These are phyloP conservation scores for Adenanthera pavonina DNA, from an alignment of 306 rosid genomes.

Conservation along the genomic window DNA sequence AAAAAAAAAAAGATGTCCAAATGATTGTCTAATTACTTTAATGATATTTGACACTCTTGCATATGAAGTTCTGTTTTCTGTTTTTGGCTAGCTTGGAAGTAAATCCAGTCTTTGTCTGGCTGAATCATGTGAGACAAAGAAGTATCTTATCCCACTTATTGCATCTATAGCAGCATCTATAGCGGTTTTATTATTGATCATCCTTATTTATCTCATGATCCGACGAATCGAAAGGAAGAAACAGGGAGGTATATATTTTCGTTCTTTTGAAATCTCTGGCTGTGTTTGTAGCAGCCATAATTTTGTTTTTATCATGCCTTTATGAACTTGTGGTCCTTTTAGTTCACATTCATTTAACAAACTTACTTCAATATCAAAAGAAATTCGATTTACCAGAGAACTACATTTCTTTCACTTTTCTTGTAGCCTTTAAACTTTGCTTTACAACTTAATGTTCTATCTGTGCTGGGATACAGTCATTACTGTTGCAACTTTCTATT, in stretches of 20 bases:
- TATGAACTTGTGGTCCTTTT: background rate
- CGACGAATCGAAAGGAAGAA: constrained; percentile 19
- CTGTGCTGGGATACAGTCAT: background rate
- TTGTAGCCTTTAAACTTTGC: background rate
- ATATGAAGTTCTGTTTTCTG: background rate
- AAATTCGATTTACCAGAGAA: background rate
- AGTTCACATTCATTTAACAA: background rate
- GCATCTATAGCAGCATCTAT: constrained; percentile 20
- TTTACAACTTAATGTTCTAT: background rate
- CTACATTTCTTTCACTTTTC: background rate
- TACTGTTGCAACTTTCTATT: background rate
- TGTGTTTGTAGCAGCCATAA: background rate
- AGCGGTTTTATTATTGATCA: background rate
- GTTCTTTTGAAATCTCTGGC: background rate
- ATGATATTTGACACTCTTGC: background rate
- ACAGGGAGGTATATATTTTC: constrained; percentile 14
- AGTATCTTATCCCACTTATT: background rate
- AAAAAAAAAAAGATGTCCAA: constrained; percentile 5
- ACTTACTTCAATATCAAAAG: background rate
- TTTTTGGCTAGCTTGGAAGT: constrained; percentile 10
- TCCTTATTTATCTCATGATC: constrained; percentile 13
- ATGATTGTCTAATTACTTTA: background rate
- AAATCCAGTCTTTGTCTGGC: constrained; percentile 5
- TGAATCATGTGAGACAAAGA: constrained; percentile 27
- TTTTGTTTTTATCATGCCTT: background rate